Evolutionary conservation across 75 land plant species (phyloP), one percentile per base, ranked within the genome.

Genomic region (Larix kaempferi): DNA sequence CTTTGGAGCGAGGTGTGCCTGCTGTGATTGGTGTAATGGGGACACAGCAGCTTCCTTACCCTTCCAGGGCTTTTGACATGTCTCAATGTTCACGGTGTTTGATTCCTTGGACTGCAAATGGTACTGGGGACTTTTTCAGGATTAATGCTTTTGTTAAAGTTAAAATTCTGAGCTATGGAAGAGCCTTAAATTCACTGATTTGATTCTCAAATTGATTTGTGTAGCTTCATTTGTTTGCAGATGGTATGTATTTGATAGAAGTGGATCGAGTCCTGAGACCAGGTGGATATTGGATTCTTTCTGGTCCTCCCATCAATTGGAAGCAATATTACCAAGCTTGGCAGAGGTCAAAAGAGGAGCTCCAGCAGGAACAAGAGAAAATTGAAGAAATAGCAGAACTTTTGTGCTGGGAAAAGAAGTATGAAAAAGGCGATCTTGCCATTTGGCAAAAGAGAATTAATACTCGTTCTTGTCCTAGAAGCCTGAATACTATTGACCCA

Each of bases 241-340:
- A 91, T 82, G 95, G 96, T 65, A 76, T 81, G 60, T 91, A 95
- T 81, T 65, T 95, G 78, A 91, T 87, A 82, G 98, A 95, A 82
- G 98, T 95, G 61, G 98, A 94, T 65, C 85, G 98, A 26, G 98
- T 94, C 59, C 89, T 94, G 56, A 90, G 95, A 76, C 98, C 95
- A 62, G 98, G 98, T 77, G 98, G 96, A 16, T 95, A 87, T 72
- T 95, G 98, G 98, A 90, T 95, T 10, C 89, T 95, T 66, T 95
- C 95, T 22, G 98, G 98, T 27, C 95, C 98, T 76, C 98, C 98
- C 35, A 89, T 95, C 73, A 91, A 95, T 63, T 95, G 98, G 98
- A 87, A 82, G 78, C 81, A 63, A 58, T 84, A 95, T 76, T 91
- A 84, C 78, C 84, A 88, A 64, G 83, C 91, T 59, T 95, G 98